Evolutionary conservation across 768 basidiomycete genomes (phyloP).

Genomic region (Podaxis sp.): DNA sequence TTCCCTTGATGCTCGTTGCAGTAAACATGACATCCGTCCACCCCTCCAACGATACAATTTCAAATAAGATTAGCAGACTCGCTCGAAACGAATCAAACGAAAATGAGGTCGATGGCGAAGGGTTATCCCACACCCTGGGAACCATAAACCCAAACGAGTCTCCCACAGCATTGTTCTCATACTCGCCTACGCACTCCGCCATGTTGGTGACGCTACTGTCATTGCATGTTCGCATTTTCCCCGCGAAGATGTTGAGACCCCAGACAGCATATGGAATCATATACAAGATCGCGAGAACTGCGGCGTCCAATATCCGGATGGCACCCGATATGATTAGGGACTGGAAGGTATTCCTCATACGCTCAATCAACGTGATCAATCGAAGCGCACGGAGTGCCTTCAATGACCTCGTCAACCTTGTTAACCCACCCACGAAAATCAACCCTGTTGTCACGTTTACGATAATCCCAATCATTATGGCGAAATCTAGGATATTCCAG

Average conservation of each 20-base stretch:
- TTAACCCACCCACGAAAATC: constrained; percentile 74
- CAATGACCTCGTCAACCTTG: constrained; percentile 79
- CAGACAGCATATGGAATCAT: constrained; percentile 93
- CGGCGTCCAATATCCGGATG: constrained; percentile 84
- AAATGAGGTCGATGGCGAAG: constrained; percentile 79
- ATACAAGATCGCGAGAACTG: constrained; percentile 84
- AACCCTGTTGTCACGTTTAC: constrained; percentile 73
- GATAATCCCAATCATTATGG: constrained; percentile 77
- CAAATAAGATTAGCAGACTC: constrained; percentile 89
- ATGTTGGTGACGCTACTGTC: constrained; percentile 58
- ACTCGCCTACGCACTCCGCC: constrained; percentile 75
- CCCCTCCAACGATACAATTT: constrained; percentile 94
- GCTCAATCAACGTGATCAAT: constrained; percentile 85
- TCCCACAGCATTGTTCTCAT: constrained; percentile 58
- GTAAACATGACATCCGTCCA: constrained; percentile 94
- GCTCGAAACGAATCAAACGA: constrained; percentile 86
- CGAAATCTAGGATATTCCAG: constrained; percentile 90
- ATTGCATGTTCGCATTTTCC: constrained; percentile 83
- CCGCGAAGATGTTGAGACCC: constrained; percentile 92
- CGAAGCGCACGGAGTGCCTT: constrained; percentile 89
- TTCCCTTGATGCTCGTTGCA: constrained; percentile 75
- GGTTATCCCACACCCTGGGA: constrained; percentile 89
- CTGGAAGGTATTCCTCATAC: constrained; percentile 85
- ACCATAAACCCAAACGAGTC: constrained; percentile 66
- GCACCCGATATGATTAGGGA: constrained; percentile 86